Evolutionary conservation across 129 eudicot genomes (phyloP), one percentile per base, ranked within the genome.

Genomic region (Artemisia tridentata): DNA sequence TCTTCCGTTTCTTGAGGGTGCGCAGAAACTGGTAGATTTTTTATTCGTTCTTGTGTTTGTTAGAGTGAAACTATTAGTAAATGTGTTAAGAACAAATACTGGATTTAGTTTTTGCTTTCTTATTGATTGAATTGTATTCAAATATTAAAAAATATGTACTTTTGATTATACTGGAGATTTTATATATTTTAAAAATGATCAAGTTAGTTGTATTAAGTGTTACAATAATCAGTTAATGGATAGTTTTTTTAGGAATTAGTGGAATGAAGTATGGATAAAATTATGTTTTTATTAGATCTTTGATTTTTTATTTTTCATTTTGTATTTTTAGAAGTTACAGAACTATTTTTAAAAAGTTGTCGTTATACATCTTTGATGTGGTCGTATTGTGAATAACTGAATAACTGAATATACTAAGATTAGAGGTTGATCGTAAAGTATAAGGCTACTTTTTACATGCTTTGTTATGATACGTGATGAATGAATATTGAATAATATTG

Each of bases 1-100:
- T 61, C 74, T 82, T 13, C 85, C 85, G 3, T 86, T 86, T 56
- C 85, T 70, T 47, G 62, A 27, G 1, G 69, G 75, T 10, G 72
- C 85, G 7, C 76, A 70, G 0, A 82, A 68, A 60, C 29, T 83
- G 81, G 91, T 84, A 84, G 58, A 6, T 0, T 58, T 21, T 29
- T 38, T 83, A 3, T 7, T 52, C 31, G 7, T 58, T 13, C 18
- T 23, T 11, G 31, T 11, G 46, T 14, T 51, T 38, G 46, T 56
- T 2, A 48, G 1, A n/a, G 2, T 50, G 51, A 43, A 2, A 19
- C 3, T 69, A 34, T 11, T 49, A 43, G 52, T 60, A 21, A 21
- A 47, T 56, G 15, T 56, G 43, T 45, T 31, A 45, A 47, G 16
- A 60, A 57, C 46, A n/a, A 18, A 45, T 13, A 15, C 8, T 16